A percentile compares a stretch with the other conserved stretches of the same genome.
Evolutionary conservation across 1,139 yeast genomes (phyloP).

Genomic region (Sugiyamaella neomexicana): DNA sequence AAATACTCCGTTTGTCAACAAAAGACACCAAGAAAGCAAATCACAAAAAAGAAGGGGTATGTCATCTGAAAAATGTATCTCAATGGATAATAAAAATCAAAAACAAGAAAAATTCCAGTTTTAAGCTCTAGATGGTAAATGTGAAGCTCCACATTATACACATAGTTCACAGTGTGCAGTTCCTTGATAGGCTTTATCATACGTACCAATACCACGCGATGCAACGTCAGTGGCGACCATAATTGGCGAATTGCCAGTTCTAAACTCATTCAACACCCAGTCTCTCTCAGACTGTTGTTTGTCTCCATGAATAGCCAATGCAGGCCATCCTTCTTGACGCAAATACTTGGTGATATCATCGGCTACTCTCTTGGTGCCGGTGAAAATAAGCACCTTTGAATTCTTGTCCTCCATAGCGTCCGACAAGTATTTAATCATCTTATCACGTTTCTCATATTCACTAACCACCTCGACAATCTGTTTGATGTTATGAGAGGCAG

Average conservation of each 20-base stretch:
- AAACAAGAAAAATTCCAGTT: slow-evolving; percentile 11
- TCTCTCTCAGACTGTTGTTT: slow-evolving; percentile 97
- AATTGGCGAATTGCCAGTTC: slow-evolving; percentile 87
- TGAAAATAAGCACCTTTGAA: slow-evolving; percentile 81
- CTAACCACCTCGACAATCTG: slow-evolving; percentile 89
- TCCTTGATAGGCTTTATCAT: slow-evolving; percentile 27
- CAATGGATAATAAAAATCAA: slow-evolving; percentile 1
- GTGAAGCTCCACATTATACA: slow-evolving; percentile 1
- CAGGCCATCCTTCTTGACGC: slow-evolving; percentile 98
- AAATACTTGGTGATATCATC: slow-evolving; percentile 90
- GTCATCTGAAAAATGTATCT: slow-evolving; percentile 10
- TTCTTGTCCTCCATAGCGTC: slow-evolving; percentile 74
- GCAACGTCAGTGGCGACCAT: slow-evolving; percentile 99
- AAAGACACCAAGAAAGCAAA: not conserved
- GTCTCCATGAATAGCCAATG: slow-evolving; percentile 98
- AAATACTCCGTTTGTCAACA: not conserved
- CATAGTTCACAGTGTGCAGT: slow-evolving; percentile 10
- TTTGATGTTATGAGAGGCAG: slow-evolving; percentile 95
- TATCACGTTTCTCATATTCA: slow-evolving; percentile 93
- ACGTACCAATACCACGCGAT: slow-evolving; percentile 99
- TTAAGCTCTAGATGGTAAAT: slow-evolving; percentile 5
- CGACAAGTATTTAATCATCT: slow-evolving; percentile 80
- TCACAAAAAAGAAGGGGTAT: slow-evolving; percentile 10
- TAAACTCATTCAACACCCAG: slow-evolving; percentile 94
- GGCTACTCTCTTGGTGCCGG: slow-evolving; percentile 96